Evolutionary conservation across 129 eudicot genomes (phyloP), one percentile per base, ranked within the genome.

Genomic region (Artemisia argyi): DNA sequence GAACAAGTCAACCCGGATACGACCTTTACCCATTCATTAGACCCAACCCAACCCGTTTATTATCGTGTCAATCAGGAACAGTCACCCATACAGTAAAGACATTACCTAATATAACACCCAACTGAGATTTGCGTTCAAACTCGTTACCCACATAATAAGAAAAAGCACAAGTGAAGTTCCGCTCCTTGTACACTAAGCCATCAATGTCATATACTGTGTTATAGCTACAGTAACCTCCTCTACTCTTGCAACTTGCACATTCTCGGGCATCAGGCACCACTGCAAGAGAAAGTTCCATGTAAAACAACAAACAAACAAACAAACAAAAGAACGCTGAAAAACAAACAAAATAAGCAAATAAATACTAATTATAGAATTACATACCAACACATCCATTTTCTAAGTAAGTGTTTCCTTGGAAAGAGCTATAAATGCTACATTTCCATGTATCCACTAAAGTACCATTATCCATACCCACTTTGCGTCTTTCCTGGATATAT

Each of bases 321-420:
- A 20, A 20, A 20, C 0, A 58, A 8, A 22, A 51, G 6, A 51
- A 7, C 7, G 11, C 22, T 58, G 4, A 22, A 18, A 58, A 20
- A 35, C 42, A 32, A 32, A 32, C 42, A 5, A 32, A 32, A 32
- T 8, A 14, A 32, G 8, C 13, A 30, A 14, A 14, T 65, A 14
- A 65, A 65, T 17, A 66, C 11, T 11, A 26, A 15, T 5, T 22
- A 22, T 1, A 32, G 8, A 22, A 14, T 11, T 67, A 8, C 48
- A 8, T 73, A 73, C 76, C 57, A 6, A 19, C 28, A 20, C 77
- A 73, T 62, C 59, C 49, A 47, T 18, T 10, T 4, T 11, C 6
- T 24, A 73, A 50, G 47, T 72, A 73, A n/a, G 70, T 70, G 28
- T 60, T 61, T 46, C 77, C 77, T 61, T 61, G 35, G 12, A 3